Evolutionary conservation across 108 stramenopile species (phyloP).

Genomic region (Cyclotella choctawhatcheeana): DNA sequence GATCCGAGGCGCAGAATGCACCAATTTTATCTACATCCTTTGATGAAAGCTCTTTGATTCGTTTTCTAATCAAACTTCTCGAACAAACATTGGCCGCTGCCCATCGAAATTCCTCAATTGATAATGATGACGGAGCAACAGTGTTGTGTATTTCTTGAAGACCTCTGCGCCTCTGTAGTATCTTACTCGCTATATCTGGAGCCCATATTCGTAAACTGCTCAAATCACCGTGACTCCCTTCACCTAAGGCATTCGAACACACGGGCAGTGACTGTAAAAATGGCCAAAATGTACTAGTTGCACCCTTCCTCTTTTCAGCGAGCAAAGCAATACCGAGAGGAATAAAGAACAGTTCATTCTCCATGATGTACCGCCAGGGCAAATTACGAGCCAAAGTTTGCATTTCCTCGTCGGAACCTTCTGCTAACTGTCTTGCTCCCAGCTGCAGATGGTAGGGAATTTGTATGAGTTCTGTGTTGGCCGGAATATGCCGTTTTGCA

Average conservation of each 20-base stretch:
- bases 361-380: conserved; percentile 4
- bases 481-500: neutral
- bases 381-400: neutral
- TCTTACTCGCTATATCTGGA: neutral
- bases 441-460: conserved; percentile 12
- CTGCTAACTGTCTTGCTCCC: conserved; percentile 2
- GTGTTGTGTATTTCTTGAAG: neutral
- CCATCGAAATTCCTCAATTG: conserved; percentile 9
- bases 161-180: neutral
- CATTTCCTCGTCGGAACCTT: conserved; percentile 3
- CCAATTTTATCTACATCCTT: conserved; percentile 3
- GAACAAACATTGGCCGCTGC: conserved; percentile 3
- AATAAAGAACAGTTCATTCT: conserved; percentile 10
- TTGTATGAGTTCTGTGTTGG: conserved; percentile 3
- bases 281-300: neutral
- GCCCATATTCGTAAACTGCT: neutral
- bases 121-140: conserved; percentile 5
- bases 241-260: neutral
- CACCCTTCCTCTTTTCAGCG: neutral
- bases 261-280: conserved; percentile 2
- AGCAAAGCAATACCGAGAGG: conserved; percentile 4
- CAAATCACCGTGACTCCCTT: neutral
- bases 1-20: neutral
- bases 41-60: neutral
- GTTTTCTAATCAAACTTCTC: neutral